These are phyloP conservation scores for Candida silvicultrix DNA, from an alignment of 805 yeast species.

Conservation along the genomic window DNA sequence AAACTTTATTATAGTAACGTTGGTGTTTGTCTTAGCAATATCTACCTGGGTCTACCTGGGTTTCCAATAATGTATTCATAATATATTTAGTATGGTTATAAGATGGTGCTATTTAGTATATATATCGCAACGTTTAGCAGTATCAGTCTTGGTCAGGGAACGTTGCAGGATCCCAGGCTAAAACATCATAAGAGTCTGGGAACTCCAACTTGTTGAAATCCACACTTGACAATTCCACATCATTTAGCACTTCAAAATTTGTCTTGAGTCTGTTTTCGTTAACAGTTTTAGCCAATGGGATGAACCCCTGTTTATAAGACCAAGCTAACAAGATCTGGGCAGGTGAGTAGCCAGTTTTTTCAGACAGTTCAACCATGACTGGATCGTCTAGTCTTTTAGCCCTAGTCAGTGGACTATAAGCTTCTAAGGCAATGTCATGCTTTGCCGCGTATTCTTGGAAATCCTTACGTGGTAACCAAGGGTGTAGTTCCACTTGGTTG, in stretches of 20 bases:
- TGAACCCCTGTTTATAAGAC: conserved; percentile 48
- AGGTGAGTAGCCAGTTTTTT: conserved; percentile 30
- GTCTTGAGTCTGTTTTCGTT: conserved; percentile 26
- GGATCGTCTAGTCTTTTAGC: conserved; percentile 39
- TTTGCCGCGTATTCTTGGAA: conserved; percentile 35
- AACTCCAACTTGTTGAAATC: neutral
- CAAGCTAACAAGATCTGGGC: conserved; percentile 48
- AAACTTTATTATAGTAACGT: no score
- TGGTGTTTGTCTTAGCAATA: no score
- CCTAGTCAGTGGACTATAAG: conserved; percentile 55
- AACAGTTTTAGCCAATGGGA: conserved; percentile 43
- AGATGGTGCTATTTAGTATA: no score
- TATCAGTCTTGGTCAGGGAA: no score
- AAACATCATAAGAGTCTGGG: conserved; percentile 1
- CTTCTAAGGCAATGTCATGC: conserved; percentile 42
- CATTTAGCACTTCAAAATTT: conserved; percentile 29
- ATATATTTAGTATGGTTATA: no score
- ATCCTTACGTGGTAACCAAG: conserved; percentile 33
- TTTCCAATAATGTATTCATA: no score
- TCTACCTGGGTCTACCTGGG: no score
- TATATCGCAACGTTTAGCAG: no score
- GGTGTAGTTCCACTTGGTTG: conserved; percentile 56
- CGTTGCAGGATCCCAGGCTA: conserved; percentile 2
- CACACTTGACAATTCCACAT: neutral
- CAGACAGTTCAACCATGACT: conserved; percentile 32